Evolutionary conservation across 768 basidiomycete genomes (phyloP).

Genomic region (Mycena alexandri): DNA sequence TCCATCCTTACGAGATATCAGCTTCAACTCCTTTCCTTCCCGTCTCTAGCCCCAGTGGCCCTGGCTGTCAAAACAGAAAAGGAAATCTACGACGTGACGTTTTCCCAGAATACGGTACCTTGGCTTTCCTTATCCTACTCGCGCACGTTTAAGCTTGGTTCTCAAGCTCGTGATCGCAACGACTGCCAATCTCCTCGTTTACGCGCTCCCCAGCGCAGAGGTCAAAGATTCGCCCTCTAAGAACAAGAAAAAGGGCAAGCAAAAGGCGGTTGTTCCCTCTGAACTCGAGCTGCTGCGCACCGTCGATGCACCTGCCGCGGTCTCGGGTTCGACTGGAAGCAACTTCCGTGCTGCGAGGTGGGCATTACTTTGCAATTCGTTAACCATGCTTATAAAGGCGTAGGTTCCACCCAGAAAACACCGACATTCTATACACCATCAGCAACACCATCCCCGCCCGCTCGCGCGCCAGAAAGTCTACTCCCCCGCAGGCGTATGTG

Average conservation of each 20-base stretch:
- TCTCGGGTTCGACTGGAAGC: slow-evolving; percentile 60
- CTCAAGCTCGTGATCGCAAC: slow-evolving; percentile 75
- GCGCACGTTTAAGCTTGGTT: slow-evolving; percentile 1
- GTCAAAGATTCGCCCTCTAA: slow-evolving; percentile 38
- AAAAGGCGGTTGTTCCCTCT: slow-evolving; percentile 49
- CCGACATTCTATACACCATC: slow-evolving; percentile 72
- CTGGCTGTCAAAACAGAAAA: slow-evolving; percentile 69
- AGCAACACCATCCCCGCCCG: slow-evolving; percentile 79
- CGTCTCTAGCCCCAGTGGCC: slow-evolving; percentile 64
- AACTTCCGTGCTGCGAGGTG: slow-evolving; percentile 78
- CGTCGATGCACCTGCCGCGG: slow-evolving; percentile 65
- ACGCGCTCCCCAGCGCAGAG: slow-evolving; percentile 59
- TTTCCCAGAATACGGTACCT: slow-evolving; percentile 75
- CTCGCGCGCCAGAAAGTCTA: slow-evolving; percentile 63
- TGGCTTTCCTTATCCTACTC: slow-evolving; percentile 10
- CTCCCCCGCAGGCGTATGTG: slow-evolving; percentile 72
- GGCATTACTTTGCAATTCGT: slow-evolving; percentile 25
- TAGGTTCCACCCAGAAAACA: slow-evolving; percentile 70
- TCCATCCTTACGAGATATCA: slow-evolving; percentile 44
- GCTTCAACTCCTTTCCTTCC: slow-evolving; percentile 77
- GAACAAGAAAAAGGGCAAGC: slow-evolving; percentile 59
- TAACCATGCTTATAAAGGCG: neutral
- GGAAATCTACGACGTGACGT: slow-evolving; percentile 90
- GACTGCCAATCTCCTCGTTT: slow-evolving; percentile 73
- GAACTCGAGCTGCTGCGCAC: slow-evolving; percentile 60